phyloP scores from a whole-genome alignment of 129 eudicot genomes.

The Glebionis coronaria region DNA sequence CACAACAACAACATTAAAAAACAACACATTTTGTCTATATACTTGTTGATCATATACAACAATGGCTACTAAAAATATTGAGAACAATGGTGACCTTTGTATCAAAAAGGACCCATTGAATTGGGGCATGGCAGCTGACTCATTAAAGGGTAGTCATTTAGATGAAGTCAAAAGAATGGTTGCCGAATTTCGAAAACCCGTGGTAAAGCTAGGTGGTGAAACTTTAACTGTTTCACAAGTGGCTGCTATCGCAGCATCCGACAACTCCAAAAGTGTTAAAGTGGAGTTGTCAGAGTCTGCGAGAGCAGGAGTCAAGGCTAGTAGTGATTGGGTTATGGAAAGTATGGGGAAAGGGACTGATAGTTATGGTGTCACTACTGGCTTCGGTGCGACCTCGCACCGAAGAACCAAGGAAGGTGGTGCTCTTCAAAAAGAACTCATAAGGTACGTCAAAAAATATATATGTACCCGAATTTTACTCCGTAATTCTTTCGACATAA shows the following conservation, averaged over 20 bases:
- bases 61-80: not conserved
- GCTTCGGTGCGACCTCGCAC: conserved; percentile 41
- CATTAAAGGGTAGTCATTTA: conserved; percentile 42
- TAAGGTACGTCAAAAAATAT: conserved; percentile 23
- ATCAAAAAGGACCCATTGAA: conserved; percentile 38
- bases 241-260: conserved; percentile 36
- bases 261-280: conserved; percentile 20
- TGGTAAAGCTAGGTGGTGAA: conserved; percentile 39
- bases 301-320: conserved; percentile 37
- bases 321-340: conserved; percentile 49
- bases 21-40: not conserved
- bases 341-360: conserved; percentile 41
- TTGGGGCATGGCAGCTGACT: conserved; percentile 40
- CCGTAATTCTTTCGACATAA: too few relatives aligned
- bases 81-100: conserved; percentile 13
- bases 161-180: conserved; percentile 49
- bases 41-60: conserved; percentile 3
- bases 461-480: too few relatives aligned
- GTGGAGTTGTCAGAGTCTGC: conserved; percentile 40
- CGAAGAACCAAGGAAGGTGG: conserved; percentile 45
- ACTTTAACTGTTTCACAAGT: conserved; percentile 41
- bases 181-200: conserved; percentile 32
- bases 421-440: conserved; percentile 41
- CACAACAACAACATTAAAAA: not conserved
- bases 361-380: conserved; percentile 41